Evolutionary conservation across 2,329 filamentous ascomycete genomes (phyloP).

Genomic region (Aureobasidium musti): DNA sequence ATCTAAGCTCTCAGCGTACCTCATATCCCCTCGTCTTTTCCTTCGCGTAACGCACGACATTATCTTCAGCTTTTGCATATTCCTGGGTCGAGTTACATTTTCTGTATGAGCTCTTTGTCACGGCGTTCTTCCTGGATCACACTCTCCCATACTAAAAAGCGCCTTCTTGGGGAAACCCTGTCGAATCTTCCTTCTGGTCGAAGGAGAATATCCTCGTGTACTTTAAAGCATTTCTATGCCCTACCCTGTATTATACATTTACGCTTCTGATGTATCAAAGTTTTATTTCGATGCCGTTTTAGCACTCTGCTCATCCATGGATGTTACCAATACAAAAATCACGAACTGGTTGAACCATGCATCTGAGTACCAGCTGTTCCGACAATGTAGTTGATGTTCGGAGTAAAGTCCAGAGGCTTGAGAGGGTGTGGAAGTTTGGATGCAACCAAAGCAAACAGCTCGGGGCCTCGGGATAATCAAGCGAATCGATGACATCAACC

Average conservation of each 20-base stretch:
- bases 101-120: constrained; percentile 10
- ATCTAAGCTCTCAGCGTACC: constrained; percentile 53
- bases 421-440: background rate
- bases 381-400: background rate
- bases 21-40: background rate
- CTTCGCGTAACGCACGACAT: background rate
- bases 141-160: constrained; percentile 26
- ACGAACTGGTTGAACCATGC: no score
- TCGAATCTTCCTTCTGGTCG: background rate
- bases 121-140: constrained; percentile 19
- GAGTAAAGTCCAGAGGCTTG: constrained; percentile 1
- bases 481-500: constrained; percentile 22
- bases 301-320: background rate
- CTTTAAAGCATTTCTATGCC: constrained; percentile 21
- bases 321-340: background rate
- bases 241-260: constrained; percentile 25
- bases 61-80: constrained; percentile 7
- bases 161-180: background rate
- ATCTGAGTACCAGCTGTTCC: background rate
- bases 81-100: background rate
- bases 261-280: constrained; percentile 20
- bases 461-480: background rate
- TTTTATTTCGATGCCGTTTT: background rate
- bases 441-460: constrained; percentile 19
- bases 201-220: constrained; percentile 21